Conservation (phyloP, 1,284 basidiomycete genomes). For the Tetrapyrgos nigripes region DNA sequence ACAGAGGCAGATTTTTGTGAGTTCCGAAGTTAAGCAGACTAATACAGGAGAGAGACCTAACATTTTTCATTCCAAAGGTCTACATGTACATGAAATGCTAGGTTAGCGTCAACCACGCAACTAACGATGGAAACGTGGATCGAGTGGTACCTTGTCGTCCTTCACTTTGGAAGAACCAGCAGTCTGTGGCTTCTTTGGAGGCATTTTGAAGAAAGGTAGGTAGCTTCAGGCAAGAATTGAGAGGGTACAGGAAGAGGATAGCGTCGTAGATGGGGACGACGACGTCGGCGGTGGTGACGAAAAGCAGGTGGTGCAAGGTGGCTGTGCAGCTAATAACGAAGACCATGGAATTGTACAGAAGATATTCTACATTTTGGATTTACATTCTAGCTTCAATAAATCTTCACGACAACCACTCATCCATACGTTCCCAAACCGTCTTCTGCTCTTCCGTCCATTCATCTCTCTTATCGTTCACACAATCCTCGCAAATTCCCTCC, state of each 20-base stretch:
- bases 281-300: background rate
- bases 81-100: constrained; percentile 43
- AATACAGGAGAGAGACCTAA: constrained; percentile 38
- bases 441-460: constrained; percentile 72
- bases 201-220: constrained; percentile 64
- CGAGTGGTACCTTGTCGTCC: constrained; percentile 67
- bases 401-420: constrained; percentile 49
- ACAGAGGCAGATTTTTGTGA: too few species aligned
- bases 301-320: background rate
- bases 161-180: constrained; percentile 63
- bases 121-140: constrained; percentile 13
- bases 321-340: background rate
- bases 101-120: constrained; percentile 27
- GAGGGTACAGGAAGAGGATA: background rate
- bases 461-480: constrained; percentile 60
- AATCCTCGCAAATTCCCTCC: constrained; percentile 63
- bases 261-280: background rate
- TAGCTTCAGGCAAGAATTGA: background rate
- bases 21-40: background rate
- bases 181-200: constrained; percentile 65
- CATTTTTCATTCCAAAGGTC: constrained; percentile 93
- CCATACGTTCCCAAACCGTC: constrained; percentile 64
- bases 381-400: background rate
- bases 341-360: background rate
- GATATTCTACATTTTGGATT: background rate